Evolutionary conservation across 2,329 filamentous ascomycete species (phyloP).

Genomic region (Emergomyces pasteurianus): DNA sequence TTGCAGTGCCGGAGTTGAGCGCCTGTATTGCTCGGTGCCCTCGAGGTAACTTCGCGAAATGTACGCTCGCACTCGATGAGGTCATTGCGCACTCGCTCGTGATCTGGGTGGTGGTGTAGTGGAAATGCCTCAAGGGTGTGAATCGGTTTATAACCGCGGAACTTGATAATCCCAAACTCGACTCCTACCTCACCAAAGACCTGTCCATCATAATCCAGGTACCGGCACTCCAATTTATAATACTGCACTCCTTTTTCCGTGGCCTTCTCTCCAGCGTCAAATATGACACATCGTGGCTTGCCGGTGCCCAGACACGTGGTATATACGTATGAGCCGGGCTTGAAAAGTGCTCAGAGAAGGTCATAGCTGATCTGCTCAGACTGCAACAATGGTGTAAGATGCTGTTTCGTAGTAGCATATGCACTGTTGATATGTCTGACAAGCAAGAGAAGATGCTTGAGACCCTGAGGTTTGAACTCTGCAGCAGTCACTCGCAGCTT

Average conservation of each 20-base stretch:
- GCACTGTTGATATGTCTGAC: background rate
- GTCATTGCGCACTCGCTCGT: background rate
- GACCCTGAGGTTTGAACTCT: no score
- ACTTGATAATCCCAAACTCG: background rate
- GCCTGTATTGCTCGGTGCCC: no score
- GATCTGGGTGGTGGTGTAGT: background rate
- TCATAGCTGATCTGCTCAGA: slow-evolving; percentile 20
- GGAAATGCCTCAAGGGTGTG: background rate
- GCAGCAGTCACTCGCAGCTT: no score
- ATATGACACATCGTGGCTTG: slow-evolving; percentile 9
- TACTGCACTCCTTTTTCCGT: background rate
- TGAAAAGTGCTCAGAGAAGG: slow-evolving; percentile 22
- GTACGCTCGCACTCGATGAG: background rate
- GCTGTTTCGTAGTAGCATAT: slow-evolving; percentile 8
- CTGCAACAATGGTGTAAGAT: slow-evolving; percentile 13
- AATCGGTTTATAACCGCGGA: background rate
- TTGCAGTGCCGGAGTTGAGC: background rate
- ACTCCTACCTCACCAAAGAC: background rate
- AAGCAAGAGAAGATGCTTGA: no score
- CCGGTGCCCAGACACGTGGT: slow-evolving; percentile 8
- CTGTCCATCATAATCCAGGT: background rate
- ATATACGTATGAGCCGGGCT: slow-evolving; percentile 17
- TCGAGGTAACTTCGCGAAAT: background rate
- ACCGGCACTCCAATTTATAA: background rate
- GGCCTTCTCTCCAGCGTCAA: slow-evolving; percentile 8